Evolutionary conservation across 768 basidiomycete species (phyloP).

Genomic region (Termitomyces sp.): DNA sequence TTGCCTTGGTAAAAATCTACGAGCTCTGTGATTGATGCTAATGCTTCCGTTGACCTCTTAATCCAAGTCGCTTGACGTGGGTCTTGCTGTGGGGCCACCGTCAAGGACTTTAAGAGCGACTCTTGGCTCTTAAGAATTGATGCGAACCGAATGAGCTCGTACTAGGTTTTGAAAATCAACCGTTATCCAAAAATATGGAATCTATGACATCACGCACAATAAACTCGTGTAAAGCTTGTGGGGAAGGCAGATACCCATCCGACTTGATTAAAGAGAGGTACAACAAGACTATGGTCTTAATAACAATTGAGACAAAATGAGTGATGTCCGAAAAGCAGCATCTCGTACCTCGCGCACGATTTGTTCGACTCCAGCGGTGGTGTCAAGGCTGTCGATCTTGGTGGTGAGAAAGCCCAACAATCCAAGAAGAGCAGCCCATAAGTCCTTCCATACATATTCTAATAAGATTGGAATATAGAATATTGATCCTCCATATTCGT

Average conservation of each 20-base stretch:
- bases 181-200: neutral
- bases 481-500: no score
- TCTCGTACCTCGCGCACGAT: constrained; percentile 51
- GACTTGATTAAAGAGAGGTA: constrained; percentile 48
- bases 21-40: constrained; percentile 40
- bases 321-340: neutral
- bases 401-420: constrained; percentile 53
- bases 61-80: constrained; percentile 23
- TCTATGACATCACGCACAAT: constrained; percentile 43
- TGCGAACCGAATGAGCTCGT: constrained; percentile 62
- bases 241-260: constrained; percentile 53
- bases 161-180: constrained; percentile 35
- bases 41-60: constrained; percentile 33
- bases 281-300: constrained; percentile 51
- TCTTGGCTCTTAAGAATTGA: constrained; percentile 45
- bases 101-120: constrained; percentile 39
- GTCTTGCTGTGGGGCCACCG: constrained; percentile 25
- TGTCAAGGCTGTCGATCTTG: constrained; percentile 51
- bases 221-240: constrained; percentile 54
- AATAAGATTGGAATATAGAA: neutral
- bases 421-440: constrained; percentile 58
- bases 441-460: constrained; percentile 68
- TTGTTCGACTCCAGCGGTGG: constrained; percentile 50
- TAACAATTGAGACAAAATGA: neutral
- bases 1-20: constrained; percentile 55